Evolutionary conservation across 2,329 filamentous ascomycete species (phyloP).

Genomic region (Amesomyces nigricolor): DNA sequence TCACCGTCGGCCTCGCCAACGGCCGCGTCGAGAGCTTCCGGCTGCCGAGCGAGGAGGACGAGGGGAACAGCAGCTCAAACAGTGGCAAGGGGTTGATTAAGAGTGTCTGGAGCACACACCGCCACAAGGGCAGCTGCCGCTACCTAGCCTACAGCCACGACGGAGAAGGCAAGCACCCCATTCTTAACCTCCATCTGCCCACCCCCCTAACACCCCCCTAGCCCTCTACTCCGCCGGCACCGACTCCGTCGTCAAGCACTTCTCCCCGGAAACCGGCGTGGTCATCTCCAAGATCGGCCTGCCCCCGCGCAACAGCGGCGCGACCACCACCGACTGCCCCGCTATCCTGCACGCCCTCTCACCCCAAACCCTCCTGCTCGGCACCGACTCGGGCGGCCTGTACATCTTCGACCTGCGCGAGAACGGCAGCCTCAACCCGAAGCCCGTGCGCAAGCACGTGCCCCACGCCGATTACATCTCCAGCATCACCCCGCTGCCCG

Average conservation of each 20-base stretch:
- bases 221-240: conserved; percentile 60
- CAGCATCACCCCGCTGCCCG: conserved; percentile 75
- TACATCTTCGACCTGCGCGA: conserved; percentile 82
- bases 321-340: conserved; percentile 57
- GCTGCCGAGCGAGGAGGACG: conserved; percentile 52
- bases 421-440: conserved; percentile 47
- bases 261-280: conserved; percentile 50
- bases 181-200: too few species aligned
- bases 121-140: conserved; percentile 92
- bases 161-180: conserved; percentile 58
- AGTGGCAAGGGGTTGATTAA: conserved; percentile 71
- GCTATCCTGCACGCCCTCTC: conserved; percentile 78
- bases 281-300: conserved; percentile 80
- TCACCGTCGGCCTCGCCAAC: conserved; percentile 77
- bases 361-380: conserved; percentile 80
- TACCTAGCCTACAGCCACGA: conserved; percentile 73
- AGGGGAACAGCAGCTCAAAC: conserved; percentile 45
- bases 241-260: conserved; percentile 49
- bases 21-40: conserved; percentile 84
- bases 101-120: conserved; percentile 75
- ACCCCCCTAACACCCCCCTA: conserved; percentile 27
- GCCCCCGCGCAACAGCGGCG: conserved; percentile 48
- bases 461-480: conserved; percentile 94
- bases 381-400: conserved; percentile 82
- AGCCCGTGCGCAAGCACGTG: conserved; percentile 71